Percentiles rank a stretch among this genome's conserved stretches.
phyloP scores from a whole-genome alignment of 331 rosid genomes.

The Quercus lobata region DNA sequence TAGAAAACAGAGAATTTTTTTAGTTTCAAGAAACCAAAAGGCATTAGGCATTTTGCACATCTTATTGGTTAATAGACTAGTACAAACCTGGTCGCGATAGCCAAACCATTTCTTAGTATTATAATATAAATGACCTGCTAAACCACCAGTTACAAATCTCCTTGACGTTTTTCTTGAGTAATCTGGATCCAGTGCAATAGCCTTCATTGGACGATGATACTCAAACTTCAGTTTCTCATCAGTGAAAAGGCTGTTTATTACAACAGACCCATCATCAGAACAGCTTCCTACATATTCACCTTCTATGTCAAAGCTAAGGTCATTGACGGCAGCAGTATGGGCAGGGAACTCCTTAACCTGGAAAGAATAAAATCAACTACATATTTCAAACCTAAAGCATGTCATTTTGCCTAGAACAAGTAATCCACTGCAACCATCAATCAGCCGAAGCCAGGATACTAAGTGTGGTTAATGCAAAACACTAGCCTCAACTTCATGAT shows the following conservation, averaged over 20 bases:
- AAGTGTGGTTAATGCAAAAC: background rate
- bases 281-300: slow-evolving; percentile 97
- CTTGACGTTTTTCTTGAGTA: slow-evolving; percentile 69
- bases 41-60: slow-evolving; percentile 3
- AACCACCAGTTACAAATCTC: slow-evolving; percentile 95
- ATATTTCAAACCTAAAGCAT: slow-evolving; percentile 7
- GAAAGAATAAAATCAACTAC: slow-evolving; percentile 20
- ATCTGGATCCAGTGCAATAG: slow-evolving; percentile 82
- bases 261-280: slow-evolving; percentile 89
- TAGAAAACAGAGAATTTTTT: slow-evolving; percentile 20
- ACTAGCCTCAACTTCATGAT: background rate
- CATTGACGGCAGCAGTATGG: slow-evolving; percentile 84
- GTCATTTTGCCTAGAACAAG: slow-evolving; percentile 12
- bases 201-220: slow-evolving; percentile 97
- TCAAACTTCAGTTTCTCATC: slow-evolving; percentile 87
- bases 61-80: slow-evolving; percentile 12
- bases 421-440: slow-evolving; percentile 9
- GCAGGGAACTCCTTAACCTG: slow-evolving; percentile 89
- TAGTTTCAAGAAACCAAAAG: slow-evolving; percentile 16
- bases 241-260: slow-evolving; percentile 77
- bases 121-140: slow-evolving; percentile 83
- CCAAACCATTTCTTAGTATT: slow-evolving; percentile 95
- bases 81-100: slow-evolving; percentile 83
- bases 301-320: slow-evolving; percentile 83
- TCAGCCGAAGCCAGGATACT: background rate